Conservation (phyloP, 2,329 filamentous ascomycete genomes). For the Arthrinium phaeospermum region DNA sequence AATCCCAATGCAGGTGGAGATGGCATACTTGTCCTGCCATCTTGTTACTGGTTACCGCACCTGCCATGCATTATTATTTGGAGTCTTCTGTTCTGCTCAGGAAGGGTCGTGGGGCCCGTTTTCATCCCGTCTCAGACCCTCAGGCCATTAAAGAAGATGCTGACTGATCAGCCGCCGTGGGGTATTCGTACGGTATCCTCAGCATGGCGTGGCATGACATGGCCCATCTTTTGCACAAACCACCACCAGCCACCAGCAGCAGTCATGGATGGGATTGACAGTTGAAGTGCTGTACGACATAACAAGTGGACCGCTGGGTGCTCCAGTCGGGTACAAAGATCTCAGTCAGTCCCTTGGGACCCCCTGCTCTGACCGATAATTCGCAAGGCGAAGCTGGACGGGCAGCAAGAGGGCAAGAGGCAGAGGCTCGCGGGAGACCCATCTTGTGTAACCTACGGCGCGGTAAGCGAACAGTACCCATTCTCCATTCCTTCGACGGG, state of each 20-base stretch:
- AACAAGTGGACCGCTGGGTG: constrained; percentile 17
- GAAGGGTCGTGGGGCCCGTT: neutral
- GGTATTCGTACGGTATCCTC: neutral
- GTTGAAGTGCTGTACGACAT: constrained; percentile 17
- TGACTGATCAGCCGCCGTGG: constrained; percentile 9
- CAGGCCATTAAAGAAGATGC: neutral
- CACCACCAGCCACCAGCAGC: constrained; percentile 4
- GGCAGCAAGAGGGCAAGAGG: neutral
- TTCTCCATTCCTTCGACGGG: constrained; percentile 20
- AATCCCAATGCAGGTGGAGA: neutral
- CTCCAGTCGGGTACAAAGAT: constrained; percentile 18
- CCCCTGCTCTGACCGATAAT: constrained; percentile 5
- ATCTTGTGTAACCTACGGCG: constrained; percentile 19
- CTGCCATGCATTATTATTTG: neutral
- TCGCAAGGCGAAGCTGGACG: constrained; percentile 9
- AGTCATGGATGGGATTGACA: neutral
- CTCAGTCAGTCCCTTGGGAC: neutral
- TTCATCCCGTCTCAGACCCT: constrained; percentile 10
- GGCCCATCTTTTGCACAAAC: constrained; percentile 11
- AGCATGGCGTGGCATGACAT: neutral
- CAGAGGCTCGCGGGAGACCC: neutral
- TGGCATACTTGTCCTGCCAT: neutral
- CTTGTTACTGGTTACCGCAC: neutral
- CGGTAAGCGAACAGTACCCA: constrained; percentile 13
- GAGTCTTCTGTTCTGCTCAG: neutral